phyloP scores from a whole-genome alignment of 164 flowering plant genomes.

The Kingdonia uniflora region DNA sequence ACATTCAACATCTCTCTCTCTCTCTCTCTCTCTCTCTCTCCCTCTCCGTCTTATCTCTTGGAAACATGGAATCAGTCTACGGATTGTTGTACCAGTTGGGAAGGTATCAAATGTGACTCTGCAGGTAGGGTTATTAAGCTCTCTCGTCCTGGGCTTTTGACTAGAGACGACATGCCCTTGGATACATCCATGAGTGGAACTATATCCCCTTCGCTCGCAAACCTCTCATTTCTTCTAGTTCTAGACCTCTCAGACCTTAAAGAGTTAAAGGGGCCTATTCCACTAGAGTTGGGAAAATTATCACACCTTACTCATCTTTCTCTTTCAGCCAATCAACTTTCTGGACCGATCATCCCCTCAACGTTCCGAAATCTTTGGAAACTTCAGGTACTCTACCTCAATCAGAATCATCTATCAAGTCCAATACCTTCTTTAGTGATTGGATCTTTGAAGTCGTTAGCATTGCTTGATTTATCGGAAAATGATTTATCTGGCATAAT shows the following conservation, averaged over 20 bases:
- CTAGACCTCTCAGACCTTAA: conserved; percentile 57
- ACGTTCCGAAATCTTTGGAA: conserved; percentile 24
- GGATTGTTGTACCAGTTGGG: too few relatives aligned
- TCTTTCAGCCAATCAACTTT: conserved; percentile 38
- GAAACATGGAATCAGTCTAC: too few relatives aligned
- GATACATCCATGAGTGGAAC: conserved; percentile 50
- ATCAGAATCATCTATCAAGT: conserved; percentile 38
- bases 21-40: too few relatives aligned
- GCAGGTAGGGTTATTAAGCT: too few relatives aligned
- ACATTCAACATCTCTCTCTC: too few relatives aligned
- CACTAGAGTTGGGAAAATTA: conserved; percentile 41
- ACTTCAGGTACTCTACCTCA: conserved; percentile 33
- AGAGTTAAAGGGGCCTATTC: conserved; percentile 40
- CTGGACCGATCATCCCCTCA: conserved; percentile 37
- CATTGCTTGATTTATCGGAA: conserved; percentile 34
- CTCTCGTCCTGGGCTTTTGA: too few relatives aligned
- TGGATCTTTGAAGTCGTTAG: conserved; percentile 19
- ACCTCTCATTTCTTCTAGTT: conserved; percentile 30
- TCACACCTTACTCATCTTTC: conserved; percentile 26
- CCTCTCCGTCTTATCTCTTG: too few relatives aligned
- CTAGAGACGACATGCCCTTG: too few relatives aligned
- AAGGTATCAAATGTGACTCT: too few relatives aligned
- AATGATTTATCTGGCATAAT: conserved; percentile 38
- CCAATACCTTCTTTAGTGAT: conserved; percentile 20
- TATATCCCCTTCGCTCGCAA: conserved; percentile 44